Evolutionary conservation across 805 yeast genomes (phyloP), one percentile per base, ranked within the genome.

Genomic region (Ogataea glucozyma): DNA sequence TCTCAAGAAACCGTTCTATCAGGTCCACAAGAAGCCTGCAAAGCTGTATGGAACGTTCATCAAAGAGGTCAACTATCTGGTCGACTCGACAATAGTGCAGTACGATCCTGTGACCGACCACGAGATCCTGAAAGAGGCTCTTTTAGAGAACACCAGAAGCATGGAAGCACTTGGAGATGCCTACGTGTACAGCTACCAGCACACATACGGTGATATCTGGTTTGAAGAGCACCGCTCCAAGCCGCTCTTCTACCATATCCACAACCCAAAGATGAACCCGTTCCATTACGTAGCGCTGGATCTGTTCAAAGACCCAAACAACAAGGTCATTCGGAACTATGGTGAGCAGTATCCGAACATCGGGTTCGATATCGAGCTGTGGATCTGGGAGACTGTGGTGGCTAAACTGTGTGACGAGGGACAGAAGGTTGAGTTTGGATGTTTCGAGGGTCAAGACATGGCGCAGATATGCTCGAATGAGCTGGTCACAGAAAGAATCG

Each of bases 261-360:
- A 75, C 56, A 66, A 61, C 51, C 79, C 79, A 6, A 74, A 74
- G 52, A 61, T 75, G 35, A 65, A 74, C 49, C 79, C 79, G 0
- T 72, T 75, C 71, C 58, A 38, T 6, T 53, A 48, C 27, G 17
- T 50, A 13, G 43, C 44, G 10, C 43, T 41, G 27, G 44, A 53
- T 18, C 41, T 51, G 11, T 50, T 51, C 29, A 51, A 48, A 18
- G 59, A 47, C 34, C 53, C 43, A 8, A 2, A 29, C 5, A 44
- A 38, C 17, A 31, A 35, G 10, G 38, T 16, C 6, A 31, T 53
- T 4, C 42, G 62, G 14, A 51, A 54, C 22, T 44, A 51, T 14
- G 64, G 64, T 6, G 38, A 47, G 19, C 50, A 51, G 10, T 51
- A 41, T 24, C 36, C 46, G 5, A 26, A 38, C 8, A 47, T 41